These are phyloP conservation scores for Fraxinus paxiana DNA, from an alignment of 305 asterid genomes.

Conservation along the genomic window DNA sequence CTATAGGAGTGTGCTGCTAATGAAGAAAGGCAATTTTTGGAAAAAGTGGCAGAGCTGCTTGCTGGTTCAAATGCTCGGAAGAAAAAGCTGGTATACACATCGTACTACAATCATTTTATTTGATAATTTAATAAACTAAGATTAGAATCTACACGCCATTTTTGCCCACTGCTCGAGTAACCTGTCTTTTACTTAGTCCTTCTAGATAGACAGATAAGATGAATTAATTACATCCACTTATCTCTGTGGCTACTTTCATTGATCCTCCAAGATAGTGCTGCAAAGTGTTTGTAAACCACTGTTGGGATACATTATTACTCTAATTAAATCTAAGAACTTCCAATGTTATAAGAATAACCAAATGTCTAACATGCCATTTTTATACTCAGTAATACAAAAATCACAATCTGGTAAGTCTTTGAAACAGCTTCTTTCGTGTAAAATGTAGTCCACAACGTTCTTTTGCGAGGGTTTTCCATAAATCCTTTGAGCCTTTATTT, in stretches of 20 bases:
- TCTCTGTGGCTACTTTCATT: neutral
- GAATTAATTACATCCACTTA: neutral
- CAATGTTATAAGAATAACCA: neutral
- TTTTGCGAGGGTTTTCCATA: neutral
- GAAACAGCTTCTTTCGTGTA: neutral
- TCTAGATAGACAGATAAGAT: neutral
- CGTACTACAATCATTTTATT: neutral
- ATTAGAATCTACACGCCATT: neutral
- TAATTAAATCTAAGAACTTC: neutral
- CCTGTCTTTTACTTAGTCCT: neutral
- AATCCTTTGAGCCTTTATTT: neutral
- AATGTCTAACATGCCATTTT: neutral
- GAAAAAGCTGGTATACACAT: constrained; percentile 53
- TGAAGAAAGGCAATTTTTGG: constrained; percentile 66
- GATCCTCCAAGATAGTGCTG: neutral
- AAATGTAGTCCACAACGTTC: neutral
- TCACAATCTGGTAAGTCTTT: neutral
- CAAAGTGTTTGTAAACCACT: neutral
- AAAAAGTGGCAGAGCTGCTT: constrained; percentile 65
- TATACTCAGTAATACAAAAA: neutral
- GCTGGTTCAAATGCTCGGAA: constrained; percentile 69
- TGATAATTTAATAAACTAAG: neutral
- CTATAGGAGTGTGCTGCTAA: constrained; percentile 63
- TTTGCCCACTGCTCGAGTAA: neutral
- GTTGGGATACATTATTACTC: neutral